Evolutionary conservation across 495 filamentous ascomycete genomes (phyloP).

Genomic region (Penicillium malachiteum): DNA sequence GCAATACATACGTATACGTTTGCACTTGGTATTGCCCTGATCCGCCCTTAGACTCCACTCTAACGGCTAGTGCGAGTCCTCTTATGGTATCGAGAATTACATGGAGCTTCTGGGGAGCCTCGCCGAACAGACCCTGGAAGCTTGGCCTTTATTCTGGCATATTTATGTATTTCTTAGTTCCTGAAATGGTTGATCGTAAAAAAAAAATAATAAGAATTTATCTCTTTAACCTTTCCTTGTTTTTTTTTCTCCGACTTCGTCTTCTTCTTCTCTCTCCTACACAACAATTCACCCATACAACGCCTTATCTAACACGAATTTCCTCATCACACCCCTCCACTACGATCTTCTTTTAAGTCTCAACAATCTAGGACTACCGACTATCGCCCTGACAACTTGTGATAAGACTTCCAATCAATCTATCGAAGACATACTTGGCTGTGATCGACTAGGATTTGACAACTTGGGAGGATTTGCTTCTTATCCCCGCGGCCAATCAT

Average conservation of each 20-base stretch:
- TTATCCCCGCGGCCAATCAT: slow-evolving; percentile 15
- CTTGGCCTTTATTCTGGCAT: slow-evolving; percentile 25
- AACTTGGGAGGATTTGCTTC: slow-evolving; percentile 1
- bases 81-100: slow-evolving; percentile 14
- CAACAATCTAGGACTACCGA: no score
- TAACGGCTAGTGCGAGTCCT: slow-evolving; percentile 13
- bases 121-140: slow-evolving; percentile 30
- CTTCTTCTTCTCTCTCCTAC: slow-evolving; percentile 7
- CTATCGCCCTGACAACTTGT: no score
- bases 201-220: neutral
- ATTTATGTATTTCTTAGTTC: slow-evolving; percentile 23
- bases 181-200: slow-evolving; percentile 10
- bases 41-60: no score
- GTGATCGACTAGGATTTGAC: no score
- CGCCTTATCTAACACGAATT: slow-evolving; percentile 5
- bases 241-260: neutral
- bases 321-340: slow-evolving; percentile 7
- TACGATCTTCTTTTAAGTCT: neutral
- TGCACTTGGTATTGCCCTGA: no score
- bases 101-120: slow-evolving; percentile 19
- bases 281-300: slow-evolving; percentile 6
- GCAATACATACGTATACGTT: no score
- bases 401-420: no score
- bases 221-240: slow-evolving; percentile 6
- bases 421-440: no score